Evolutionary conservation across 1,284 basidiomycete genomes (phyloP).

Genomic region (Ceratobasidium sp.): DNA sequence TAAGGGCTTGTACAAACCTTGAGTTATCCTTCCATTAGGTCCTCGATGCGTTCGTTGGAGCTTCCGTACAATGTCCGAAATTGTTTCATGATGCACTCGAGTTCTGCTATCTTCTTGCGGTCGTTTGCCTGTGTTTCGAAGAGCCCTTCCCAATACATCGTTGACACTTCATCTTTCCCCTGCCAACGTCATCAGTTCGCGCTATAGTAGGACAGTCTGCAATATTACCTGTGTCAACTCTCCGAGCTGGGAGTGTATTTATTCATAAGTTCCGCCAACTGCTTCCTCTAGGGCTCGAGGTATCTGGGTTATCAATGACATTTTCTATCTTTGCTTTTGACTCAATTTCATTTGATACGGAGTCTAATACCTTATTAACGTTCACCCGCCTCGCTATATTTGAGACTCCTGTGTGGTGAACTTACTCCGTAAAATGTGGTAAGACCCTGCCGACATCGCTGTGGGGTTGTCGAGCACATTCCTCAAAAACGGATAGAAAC

Average conservation of each 20-base stretch:
- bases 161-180: conserved; percentile 10
- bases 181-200: not conserved
- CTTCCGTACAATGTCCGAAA: not conserved
- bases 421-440: conserved; percentile 4
- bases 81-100: conserved; percentile 6
- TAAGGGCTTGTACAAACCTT: conserved; percentile 9
- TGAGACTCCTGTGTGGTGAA: not conserved
- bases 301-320: not conserved
- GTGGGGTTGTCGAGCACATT: not conserved
- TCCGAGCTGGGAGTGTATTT: conserved; percentile 8
- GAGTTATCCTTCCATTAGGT: conserved; percentile 19
- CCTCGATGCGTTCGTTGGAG: not conserved
- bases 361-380: not conserved
- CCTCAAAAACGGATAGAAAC: conserved; percentile 1
- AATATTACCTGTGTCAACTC: not conserved
- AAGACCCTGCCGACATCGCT: conserved; percentile 1
- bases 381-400: too few species aligned
- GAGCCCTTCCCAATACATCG: conserved; percentile 26
- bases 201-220: not conserved
- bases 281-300: not conserved
- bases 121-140: not conserved
- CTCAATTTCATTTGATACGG: conserved; percentile 6
- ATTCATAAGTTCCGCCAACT: conserved; percentile 2
- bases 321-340: conserved; percentile 10
- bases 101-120: conserved; percentile 6